These are phyloP conservation scores for Ceratobasidium sp. DNA, from an alignment of 1,284 basidiomycete genomes.

Conservation along the genomic window DNA sequence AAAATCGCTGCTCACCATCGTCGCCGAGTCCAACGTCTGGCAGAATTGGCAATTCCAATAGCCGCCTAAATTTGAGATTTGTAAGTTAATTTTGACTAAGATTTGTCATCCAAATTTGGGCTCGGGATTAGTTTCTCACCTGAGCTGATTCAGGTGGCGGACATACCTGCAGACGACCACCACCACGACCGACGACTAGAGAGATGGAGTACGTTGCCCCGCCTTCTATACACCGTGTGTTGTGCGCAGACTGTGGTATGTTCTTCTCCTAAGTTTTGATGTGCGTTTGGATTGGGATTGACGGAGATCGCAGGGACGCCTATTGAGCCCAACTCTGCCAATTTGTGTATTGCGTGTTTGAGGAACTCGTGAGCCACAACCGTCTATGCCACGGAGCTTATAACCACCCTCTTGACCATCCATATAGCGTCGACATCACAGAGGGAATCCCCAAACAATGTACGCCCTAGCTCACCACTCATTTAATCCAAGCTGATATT, in stretches of 20 bases:
- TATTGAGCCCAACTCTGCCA: conserved; percentile 95
- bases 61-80: conserved; percentile 5
- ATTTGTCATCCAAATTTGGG: conserved; percentile 30
- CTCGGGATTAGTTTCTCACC: neutral
- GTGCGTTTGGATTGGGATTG: neutral
- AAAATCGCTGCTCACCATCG: conserved; percentile 24
- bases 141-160: conserved; percentile 40
- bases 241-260: conserved; percentile 85
- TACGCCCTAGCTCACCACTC: conserved; percentile 52
- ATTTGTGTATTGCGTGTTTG: conserved; percentile 92
- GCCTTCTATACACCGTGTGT: conserved; percentile 76
- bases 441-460: conserved; percentile 98
- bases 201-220: conserved; percentile 78
- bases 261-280: neutral
- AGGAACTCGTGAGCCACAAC: conserved; percentile 74
- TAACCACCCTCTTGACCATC: conserved; percentile 47
- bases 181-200: neutral
- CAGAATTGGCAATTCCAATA: conserved; percentile 16
- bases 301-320: conserved; percentile 71
- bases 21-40: conserved; percentile 32
- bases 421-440: conserved; percentile 88
- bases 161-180: neutral
- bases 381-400: conserved; percentile 33
- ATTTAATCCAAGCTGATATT: conserved; percentile 1
- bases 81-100: neutral